A percentile compares a stretch with the other conserved stretches of the same genome.
Evolutionary conservation across 257 asterid genomes (phyloP).

Genomic region (Solanum arcanum): DNA sequence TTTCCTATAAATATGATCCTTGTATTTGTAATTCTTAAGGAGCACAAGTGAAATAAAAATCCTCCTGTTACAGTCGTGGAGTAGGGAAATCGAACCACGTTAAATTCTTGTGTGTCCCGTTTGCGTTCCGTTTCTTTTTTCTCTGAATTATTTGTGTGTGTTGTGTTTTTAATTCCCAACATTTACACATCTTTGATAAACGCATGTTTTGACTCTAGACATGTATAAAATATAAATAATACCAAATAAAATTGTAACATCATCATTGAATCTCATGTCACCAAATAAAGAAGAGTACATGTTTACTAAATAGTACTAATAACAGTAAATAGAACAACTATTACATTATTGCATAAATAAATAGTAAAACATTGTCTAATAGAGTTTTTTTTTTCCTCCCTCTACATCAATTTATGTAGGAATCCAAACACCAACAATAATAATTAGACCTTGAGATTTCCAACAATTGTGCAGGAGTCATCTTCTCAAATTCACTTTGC

Average conservation of each 20-base stretch:
- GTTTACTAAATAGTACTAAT: background rate
- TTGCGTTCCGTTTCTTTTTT: too few species aligned
- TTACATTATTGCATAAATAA: background rate
- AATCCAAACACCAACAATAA: conserved; percentile 79
- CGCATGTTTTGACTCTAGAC: too few species aligned
- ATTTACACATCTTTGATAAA: too few species aligned
- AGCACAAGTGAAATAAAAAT: too few species aligned
- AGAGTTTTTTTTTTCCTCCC: background rate
- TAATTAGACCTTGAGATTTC: conserved; percentile 73
- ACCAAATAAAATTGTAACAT: background rate
- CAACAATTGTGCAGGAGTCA: conserved; percentile 58
- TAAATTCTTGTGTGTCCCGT: too few species aligned
- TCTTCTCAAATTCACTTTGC: conserved; percentile 73
- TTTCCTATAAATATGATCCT: too few species aligned
- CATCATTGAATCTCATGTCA: background rate
- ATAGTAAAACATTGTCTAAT: background rate
- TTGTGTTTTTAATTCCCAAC: too few species aligned
- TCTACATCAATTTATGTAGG: background rate
- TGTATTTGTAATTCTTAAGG: too few species aligned
- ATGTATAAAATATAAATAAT: too few species aligned
- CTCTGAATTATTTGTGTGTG: too few species aligned
- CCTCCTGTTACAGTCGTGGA: too few species aligned
- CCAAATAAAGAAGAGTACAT: background rate
- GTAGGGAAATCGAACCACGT: too few species aligned
- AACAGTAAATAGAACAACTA: background rate